Evolutionary conservation across 495 filamentous ascomycete species (phyloP), one percentile per base, ranked within the genome.

Genomic region (Daldinia loculata): DNA sequence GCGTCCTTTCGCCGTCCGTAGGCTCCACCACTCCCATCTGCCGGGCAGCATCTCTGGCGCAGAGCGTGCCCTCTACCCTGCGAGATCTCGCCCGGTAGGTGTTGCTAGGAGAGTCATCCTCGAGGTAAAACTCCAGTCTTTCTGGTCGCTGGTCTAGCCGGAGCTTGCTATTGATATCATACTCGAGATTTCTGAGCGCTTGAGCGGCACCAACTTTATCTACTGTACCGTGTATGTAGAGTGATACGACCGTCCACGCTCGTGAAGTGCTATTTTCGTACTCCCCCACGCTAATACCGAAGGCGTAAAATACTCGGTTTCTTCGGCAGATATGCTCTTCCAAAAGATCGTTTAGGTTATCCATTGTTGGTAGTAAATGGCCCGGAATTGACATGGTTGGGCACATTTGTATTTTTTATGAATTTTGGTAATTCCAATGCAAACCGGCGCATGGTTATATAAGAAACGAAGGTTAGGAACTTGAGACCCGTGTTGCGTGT

Each of bases 1-100:
- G 63, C 7, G 63, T 60, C 17, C 27, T 66, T 9, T 66, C 63
- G 2, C 53, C 56, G 15, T 59, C 63, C 12, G 58, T 36, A 39
- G 2, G 24, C 12, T 34, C 39, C 26, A 19, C 34, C 36, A 48
- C 50, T 26, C 58, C 65, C 19, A 30, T 39, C 39, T 48, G 55
- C 51, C 34, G 51, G 8, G 19, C 27, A 34, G 58, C 36, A 56
- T 61, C 39, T 30, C 51, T 17, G 8, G 39, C 36, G 27, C 17
- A 30, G n/a, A 61, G 57, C 36, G n/a, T 67, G 14, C 65, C 65
- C 30, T 9, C 57, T 53, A 67, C 45, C 4, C 29, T 56, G 9
- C 27, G 27, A 36, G 65, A 67, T 32, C 50, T 61, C 41, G 65
- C 65, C 51, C 26, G 22, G 41, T 67, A 67, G 14, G 58, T 29